Conservation (phyloP, 2,329 filamentous ascomycete genomes). For the Byssothecium circinans region DNA sequence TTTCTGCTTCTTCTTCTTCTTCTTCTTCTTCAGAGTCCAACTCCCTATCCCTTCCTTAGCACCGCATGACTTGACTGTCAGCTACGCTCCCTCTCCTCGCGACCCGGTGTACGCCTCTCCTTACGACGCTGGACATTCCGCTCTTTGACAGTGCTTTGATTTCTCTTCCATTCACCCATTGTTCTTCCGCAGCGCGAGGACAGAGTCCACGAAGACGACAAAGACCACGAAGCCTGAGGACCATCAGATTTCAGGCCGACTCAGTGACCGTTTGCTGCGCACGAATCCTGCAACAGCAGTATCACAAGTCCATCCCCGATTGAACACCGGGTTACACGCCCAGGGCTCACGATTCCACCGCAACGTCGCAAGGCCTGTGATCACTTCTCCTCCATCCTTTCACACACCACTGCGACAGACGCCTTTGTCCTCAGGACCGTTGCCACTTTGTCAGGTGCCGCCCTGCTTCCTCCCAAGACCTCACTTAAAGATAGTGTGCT, state of each 20-base stretch:
- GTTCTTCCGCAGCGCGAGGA: slow-evolving; percentile 28
- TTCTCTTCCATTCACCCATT: slow-evolving; percentile 10
- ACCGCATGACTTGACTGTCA: slow-evolving; percentile 28
- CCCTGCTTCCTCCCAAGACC: slow-evolving; percentile 19
- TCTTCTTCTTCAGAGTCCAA: slow-evolving; percentile 26
- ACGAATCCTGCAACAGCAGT: slow-evolving; percentile 16
- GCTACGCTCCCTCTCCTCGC: slow-evolving; percentile 29
- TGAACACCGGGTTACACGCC: slow-evolving; percentile 28
- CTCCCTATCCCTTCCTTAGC: slow-evolving; percentile 26
- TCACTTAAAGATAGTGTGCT: slow-evolving; percentile 3
- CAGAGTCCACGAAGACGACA: slow-evolving; percentile 18
- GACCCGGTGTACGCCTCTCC: slow-evolving; percentile 39
- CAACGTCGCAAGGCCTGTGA: slow-evolving; percentile 28
- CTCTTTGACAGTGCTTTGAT: slow-evolving; percentile 42
- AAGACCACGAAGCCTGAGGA: no score
- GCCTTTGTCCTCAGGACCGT: neutral
- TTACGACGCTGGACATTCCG: slow-evolving; percentile 41
- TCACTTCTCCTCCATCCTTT: slow-evolving; percentile 17
- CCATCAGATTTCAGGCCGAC: no score
- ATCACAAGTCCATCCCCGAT: slow-evolving; percentile 32
- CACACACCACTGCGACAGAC: slow-evolving; percentile 26
- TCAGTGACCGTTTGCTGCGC: no score
- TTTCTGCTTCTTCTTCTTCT: no score
- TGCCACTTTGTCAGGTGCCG: slow-evolving; percentile 15
- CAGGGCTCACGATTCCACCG: slow-evolving; percentile 26